Evolutionary conservation across 331 rosid species (phyloP), one percentile per base, ranked within the genome.

Genomic region (Quercus tomentella): DNA sequence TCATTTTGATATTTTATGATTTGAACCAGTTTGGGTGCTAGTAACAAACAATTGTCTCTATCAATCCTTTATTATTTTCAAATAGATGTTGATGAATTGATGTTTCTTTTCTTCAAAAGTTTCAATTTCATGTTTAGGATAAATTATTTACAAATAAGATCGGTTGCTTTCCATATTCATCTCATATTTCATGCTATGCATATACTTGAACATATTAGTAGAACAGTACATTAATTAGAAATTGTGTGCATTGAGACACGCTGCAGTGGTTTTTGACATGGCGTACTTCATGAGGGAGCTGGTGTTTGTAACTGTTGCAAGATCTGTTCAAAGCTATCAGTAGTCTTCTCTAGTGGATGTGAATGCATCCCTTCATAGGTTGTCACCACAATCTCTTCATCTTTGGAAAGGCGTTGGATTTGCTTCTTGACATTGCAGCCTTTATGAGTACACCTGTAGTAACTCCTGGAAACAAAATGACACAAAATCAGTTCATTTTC

Each of bases 361-460:
- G 69, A 22, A 45, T 85, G 89, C 10, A 67, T 82, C 45, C 89
- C 89, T 58, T 86, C 89, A 41, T 86, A 82, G 8, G 89, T 85
- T 1, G 86, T 86, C 56, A 82, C 78, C 80, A 86, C 89, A 67
- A 82, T 73, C 55, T 60, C 86, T 35, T 82, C 90, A 5, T 89
- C 93, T 45, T 20, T 82, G 1, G 84, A 78, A 54, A 77, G 85
- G 6, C 89, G 82, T 84, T 89, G 96, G 76, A 89, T 82, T 81
- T 91, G 93, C 77, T 89, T 91, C 76, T 87, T 91, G 1, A 91
- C 96, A 70, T 76, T 86, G 88, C 96, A 89, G 3, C 90, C 96
- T 62, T 77, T 75, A 77, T 89, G 77, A 4, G 91, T 66, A 45
- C 96, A 89, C 85, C 77, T 89, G 67, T 89, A 87, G 78, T 89